These are phyloP conservation scores for Tanozyma kutaoensis DNA, from an alignment of 805 yeast genomes.

Conservation along the genomic window DNA sequence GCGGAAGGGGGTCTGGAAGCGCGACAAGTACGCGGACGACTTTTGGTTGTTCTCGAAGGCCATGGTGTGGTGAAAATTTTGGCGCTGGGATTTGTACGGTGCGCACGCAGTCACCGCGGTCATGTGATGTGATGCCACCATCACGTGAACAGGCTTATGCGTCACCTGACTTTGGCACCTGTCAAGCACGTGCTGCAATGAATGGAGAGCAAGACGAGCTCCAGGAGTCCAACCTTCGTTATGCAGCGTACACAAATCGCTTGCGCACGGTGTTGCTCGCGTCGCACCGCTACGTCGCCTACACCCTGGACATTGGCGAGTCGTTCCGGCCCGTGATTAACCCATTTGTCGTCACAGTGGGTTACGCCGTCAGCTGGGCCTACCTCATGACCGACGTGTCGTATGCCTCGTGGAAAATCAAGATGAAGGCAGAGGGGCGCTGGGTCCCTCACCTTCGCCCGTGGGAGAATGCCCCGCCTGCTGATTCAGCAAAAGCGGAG, in stretches of 20 bases:
- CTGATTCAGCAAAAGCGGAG: conserved; percentile 22
- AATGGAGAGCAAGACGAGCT: too few species aligned
- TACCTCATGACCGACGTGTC: conserved; percentile 67
- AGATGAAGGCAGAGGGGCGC: conserved; percentile 51
- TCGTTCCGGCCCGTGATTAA: conserved; percentile 75
- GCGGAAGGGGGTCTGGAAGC: conserved; percentile 99
- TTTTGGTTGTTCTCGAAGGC: conserved; percentile 56
- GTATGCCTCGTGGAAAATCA: conserved; percentile 61
- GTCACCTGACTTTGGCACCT: too few species aligned
- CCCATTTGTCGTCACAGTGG: conserved; percentile 46
- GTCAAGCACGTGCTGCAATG: too few species aligned
- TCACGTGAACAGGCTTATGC: too few species aligned
- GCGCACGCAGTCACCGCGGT: too few species aligned
- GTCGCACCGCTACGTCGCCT: conserved; percentile 73
- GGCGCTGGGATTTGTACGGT: too few species aligned
- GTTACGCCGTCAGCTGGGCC: conserved; percentile 68
- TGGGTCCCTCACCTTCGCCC: conserved; percentile 49
- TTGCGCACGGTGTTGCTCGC: conserved; percentile 57
- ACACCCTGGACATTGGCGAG: conserved; percentile 80
- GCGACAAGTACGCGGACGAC: conserved; percentile 93
- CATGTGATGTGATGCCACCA: too few species aligned
- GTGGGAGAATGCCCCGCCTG: conserved; percentile 39
- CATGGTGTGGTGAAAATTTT: too few species aligned
- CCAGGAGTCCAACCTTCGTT: too few species aligned
- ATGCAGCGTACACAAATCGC: conserved; percentile 74